These are phyloP conservation scores for Paspalum vaginatum DNA, from an alignment of 176 grass and related monocot genomes.

Conservation along the genomic window DNA sequence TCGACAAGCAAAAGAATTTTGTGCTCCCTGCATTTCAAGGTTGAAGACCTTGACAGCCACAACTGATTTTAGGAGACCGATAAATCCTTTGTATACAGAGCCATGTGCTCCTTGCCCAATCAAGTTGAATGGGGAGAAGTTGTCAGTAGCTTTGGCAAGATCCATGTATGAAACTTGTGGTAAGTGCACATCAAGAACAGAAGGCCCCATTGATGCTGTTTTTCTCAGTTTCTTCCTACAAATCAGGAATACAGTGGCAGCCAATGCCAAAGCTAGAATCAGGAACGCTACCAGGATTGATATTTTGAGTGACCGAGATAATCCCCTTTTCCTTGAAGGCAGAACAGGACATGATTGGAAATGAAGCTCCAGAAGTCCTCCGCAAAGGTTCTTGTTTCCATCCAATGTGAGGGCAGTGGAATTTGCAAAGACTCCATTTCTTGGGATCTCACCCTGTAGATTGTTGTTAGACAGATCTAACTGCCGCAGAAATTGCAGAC, in stretches of 20 bases:
- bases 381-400: slow-evolving; percentile 29
- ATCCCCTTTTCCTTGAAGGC: background rate
- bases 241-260: background rate
- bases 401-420: slow-evolving; percentile 5
- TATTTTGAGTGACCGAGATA: slow-evolving; percentile 5
- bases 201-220: background rate
- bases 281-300: slow-evolving; percentile 1
- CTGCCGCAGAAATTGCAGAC: background rate
- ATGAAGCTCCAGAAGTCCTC: slow-evolving; percentile 27
- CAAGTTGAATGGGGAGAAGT: slow-evolving; percentile 30
- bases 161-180: slow-evolving; percentile 42
- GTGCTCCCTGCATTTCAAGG: slow-evolving; percentile 21
- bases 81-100: slow-evolving; percentile 37
- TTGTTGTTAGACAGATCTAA: slow-evolving; percentile 37
- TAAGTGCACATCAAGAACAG: background rate
- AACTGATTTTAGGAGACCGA: background rate
- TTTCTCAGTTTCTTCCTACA: background rate
- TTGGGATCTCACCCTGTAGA: slow-evolving; percentile 26
- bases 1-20: slow-evolving; percentile 36
- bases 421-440: slow-evolving; percentile 21
- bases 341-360: slow-evolving; percentile 24
- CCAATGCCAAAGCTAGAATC: background rate
- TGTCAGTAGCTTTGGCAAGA: slow-evolving; percentile 38
- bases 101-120: slow-evolving; percentile 40
- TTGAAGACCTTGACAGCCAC: slow-evolving; percentile 50